Conservation (phyloP, 1,139 yeast genomes). For the Geotrichum klebahnii region DNA sequence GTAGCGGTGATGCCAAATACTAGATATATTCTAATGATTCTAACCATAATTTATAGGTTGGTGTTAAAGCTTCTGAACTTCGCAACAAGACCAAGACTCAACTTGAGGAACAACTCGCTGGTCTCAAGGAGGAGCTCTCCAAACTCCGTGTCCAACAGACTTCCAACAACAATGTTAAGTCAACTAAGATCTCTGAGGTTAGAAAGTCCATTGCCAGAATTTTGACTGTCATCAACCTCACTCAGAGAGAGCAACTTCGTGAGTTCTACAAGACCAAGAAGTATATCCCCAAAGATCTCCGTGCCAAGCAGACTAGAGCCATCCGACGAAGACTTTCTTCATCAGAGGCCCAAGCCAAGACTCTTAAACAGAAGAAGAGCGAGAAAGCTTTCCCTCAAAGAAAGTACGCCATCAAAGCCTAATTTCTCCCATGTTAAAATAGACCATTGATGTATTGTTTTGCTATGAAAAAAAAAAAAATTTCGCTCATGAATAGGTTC, state of each 20-base stretch:
- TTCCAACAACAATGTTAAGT: conserved; percentile 33
- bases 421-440: conserved; percentile 40
- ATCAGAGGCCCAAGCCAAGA: conserved; percentile 74
- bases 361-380: conserved; percentile 89
- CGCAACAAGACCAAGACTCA: conserved; percentile 97
- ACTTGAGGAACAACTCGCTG: conserved; percentile 90
- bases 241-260: conserved; percentile 94
- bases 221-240: conserved; percentile 92
- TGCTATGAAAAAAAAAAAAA: conserved; percentile 4
- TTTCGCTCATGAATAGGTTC: neutral
- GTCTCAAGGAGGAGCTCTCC: conserved; percentile 95
- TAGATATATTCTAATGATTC: neutral
- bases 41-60: conserved; percentile 51
- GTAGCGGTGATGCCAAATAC: neutral
- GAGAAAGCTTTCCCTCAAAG: conserved; percentile 96
- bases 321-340: conserved; percentile 94
- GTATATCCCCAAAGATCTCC: conserved; percentile 96
- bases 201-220: conserved; percentile 99
- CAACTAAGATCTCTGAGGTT: conserved; percentile 83
- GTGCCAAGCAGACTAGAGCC: conserved; percentile 99
- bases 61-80: conserved; percentile 91
- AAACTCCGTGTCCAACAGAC: conserved; percentile 93
- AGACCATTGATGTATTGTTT: neutral
- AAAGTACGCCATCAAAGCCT: conserved; percentile 98
- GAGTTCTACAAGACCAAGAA: conserved; percentile 92